Evolutionary conservation across 192 early-diverging fungal genomes (phyloP), one percentile per base, ranked within the genome.

Genomic region (Coemansia erecta): DNA sequence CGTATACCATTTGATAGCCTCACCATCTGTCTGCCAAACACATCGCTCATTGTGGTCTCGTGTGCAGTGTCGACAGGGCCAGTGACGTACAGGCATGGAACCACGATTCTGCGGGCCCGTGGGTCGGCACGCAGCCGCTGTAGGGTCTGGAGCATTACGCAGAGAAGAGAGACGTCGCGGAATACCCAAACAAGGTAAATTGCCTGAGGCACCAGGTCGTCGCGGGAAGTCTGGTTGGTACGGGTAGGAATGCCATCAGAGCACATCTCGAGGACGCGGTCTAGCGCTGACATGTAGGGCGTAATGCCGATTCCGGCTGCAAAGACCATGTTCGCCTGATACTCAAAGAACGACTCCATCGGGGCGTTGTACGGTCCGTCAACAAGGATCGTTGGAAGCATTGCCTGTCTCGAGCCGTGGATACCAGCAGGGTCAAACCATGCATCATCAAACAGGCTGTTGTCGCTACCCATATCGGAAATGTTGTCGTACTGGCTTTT

Each of bases 271-370:
- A 78, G 51, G 10, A 78, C 75, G 18, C 55, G 69, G 39, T 72
- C 75, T 45, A 78, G 61, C 19, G 75, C 75, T 0, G 75, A 57
- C 39, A 78, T 78, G 56, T 78, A 89, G 7, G 90, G 90, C 8
- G 90, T 92, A 21, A 92, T 89, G 8, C 90, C 90, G 43, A 92
- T 92, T 65, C 90, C 90, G 3, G 90, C 90, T 8, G 87, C 90
- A 22, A 92, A 78, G 24, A 89, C 64, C 19, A 90, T 81, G 39
- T 84, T 84, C 53, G 80, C 70, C 48, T 89, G 83, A 62, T 85
- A 87, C 68, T 90, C 87, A 78, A 89, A 91, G 52, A 91, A 86
- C 45, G 87, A 84, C 75, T 92, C 89, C 18, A 87, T 84, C 1
- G 90, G 84, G 24, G 84, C 81, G 43, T 82, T 88, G 73, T 87